Evolutionary conservation across 2,329 filamentous ascomycete genomes (phyloP).

Genomic region (Colletotrichum filicis): DNA sequence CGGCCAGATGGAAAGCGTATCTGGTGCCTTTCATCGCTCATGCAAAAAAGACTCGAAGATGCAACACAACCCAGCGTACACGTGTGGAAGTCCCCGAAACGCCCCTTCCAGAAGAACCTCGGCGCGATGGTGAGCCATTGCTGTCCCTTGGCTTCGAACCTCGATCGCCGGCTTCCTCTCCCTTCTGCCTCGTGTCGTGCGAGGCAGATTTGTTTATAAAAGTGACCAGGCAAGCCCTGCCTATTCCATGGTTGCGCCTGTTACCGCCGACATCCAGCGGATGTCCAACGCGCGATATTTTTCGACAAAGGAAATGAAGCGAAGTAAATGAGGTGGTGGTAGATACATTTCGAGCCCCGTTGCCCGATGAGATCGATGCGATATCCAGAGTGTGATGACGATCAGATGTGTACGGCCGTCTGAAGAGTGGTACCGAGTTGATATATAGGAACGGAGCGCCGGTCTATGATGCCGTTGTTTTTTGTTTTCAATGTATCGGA

Average conservation of each 20-base stretch:
- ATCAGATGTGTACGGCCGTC: constrained; percentile 12
- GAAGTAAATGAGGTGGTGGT: constrained; percentile 19
- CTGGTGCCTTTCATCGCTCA: constrained; percentile 36
- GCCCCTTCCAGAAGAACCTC: constrained; percentile 25
- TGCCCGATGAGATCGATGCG: constrained; percentile 20
- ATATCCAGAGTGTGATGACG: constrained; percentile 26
- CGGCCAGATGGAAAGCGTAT: constrained; percentile 27
- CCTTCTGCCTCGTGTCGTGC: background rate
- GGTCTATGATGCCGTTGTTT: constrained; percentile 28
- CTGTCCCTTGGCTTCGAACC: background rate
- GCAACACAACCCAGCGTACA: constrained; percentile 28
- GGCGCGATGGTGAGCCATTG: background rate
- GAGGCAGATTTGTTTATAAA: constrained; percentile 19
- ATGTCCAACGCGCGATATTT: constrained; percentile 13
- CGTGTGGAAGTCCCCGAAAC: constrained; percentile 32
- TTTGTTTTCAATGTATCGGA: constrained; percentile 26
- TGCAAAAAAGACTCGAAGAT: constrained; percentile 33
- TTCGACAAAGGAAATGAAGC: constrained; percentile 14
- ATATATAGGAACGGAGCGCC: constrained; percentile 26
- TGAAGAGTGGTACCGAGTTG: constrained; percentile 6
- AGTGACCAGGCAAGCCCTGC: constrained; percentile 31
- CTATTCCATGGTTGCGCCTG: constrained; percentile 32
- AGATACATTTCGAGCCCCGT: constrained; percentile 33
- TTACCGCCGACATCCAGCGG: constrained; percentile 13
- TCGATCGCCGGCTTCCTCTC: constrained; percentile 19